These are phyloP conservation scores for Carallia pectinifolia DNA, from an alignment of 345 rosid species.

Conservation along the genomic window DNA sequence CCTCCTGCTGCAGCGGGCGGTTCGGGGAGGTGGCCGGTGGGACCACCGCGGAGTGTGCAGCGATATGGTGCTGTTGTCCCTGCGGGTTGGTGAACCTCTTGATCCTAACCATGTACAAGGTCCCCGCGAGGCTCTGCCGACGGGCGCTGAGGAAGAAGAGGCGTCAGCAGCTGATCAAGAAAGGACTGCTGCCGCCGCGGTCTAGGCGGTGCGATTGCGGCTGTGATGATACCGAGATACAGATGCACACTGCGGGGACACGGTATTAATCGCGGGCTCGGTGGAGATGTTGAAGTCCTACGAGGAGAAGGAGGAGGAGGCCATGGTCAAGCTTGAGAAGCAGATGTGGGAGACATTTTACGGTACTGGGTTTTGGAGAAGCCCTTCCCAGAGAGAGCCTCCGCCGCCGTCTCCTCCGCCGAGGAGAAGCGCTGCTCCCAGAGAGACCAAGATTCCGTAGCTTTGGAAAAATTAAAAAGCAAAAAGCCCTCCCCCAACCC, in stretches of 20 bases:
- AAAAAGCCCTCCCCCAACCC: too few relatives aligned
- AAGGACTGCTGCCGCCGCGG: constrained; percentile 28
- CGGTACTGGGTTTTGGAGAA: constrained; percentile 54
- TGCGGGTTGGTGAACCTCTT: constrained; percentile 39
- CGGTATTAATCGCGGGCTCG: neutral
- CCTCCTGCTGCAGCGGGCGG: constrained; percentile 17
- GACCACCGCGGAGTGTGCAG: constrained; percentile 48
- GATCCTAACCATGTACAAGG: constrained; percentile 35
- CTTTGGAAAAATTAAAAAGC: too few relatives aligned
- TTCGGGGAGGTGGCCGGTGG: constrained; percentile 44
- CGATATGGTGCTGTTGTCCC: constrained; percentile 47
- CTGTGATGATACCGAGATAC: constrained; percentile 30
- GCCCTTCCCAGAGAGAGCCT: constrained; percentile 46
- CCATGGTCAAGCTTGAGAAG: constrained; percentile 37
- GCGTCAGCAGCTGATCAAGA: constrained; percentile 33
- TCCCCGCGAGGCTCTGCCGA: constrained; percentile 43
- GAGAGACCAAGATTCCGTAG: too few relatives aligned
- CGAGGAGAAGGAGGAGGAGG: constrained; percentile 20
- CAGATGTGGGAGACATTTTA: constrained; percentile 53
- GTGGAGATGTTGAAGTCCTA: constrained; percentile 3
- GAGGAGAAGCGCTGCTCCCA: too few relatives aligned
- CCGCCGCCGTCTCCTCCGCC: neutral
- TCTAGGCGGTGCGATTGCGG: constrained; percentile 19
- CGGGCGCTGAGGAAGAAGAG: constrained; percentile 35
- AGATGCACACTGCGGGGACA: constrained; percentile 13